Percentiles rank a stretch among this genome's conserved stretches.
Evolutionary conservation across 2,329 filamentous ascomycete species (phyloP).

Genomic region (Epichloe hybrida): DNA sequence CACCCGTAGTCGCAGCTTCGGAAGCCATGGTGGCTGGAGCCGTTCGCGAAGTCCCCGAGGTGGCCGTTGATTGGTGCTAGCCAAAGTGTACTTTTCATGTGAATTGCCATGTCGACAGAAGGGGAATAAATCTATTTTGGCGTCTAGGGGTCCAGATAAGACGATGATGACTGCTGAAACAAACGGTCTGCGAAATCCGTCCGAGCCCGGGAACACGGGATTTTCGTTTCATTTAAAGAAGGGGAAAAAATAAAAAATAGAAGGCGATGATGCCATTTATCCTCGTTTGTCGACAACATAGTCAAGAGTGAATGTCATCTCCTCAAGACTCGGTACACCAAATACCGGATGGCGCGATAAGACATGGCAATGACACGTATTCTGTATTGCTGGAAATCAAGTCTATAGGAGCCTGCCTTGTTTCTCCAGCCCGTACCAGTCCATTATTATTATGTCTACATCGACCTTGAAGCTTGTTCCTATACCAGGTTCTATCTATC

Average conservation of each 20-base stretch:
- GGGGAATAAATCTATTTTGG: background rate
- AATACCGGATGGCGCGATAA: no score
- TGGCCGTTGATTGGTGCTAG: constrained; percentile 14
- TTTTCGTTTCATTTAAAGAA: no score
- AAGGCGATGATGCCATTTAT: background rate
- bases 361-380: background rate
- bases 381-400: background rate
- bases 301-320: no score
- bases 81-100: background rate
- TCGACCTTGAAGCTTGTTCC: background rate
- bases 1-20: constrained; percentile 36
- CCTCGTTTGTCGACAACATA: no score
- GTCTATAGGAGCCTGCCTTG: background rate
- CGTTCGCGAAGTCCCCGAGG: constrained; percentile 26
- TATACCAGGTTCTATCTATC: no score
- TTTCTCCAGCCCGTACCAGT: no score
- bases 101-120: background rate
- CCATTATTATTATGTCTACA: background rate
- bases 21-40: constrained; percentile 25
- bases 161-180: background rate
- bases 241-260: background rate
- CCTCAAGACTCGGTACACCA: no score
- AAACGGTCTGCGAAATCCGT: background rate
- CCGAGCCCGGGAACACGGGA: background rate
- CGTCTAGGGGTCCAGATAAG: background rate